Base-by-base conservation (phyloP, 2,329 filamentous ascomycete species). In the Aplosporella prunicola region DNA sequence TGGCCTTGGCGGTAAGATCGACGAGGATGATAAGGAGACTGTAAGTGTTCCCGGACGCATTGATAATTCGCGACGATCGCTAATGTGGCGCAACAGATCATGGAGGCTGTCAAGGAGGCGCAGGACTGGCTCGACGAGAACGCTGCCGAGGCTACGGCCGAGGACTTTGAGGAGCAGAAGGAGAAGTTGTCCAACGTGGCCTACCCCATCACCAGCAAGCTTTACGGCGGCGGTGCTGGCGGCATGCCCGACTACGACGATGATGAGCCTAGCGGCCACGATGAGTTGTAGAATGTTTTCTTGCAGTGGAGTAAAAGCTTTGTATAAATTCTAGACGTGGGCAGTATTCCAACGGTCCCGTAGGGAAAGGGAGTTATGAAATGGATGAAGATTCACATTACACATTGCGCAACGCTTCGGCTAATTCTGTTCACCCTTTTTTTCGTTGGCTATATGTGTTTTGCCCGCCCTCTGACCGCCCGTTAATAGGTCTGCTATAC, bases 131-230 rank as follows among this genome's bases (percentile, higher is more conserved):
- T 98, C 43, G 88, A 95, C 53, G 86, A 93, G 76, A 93, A 95
- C 68, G 84, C 77, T 49, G 78, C 81, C 49, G 81, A 82, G 35
- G 91, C 91, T 47, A 77, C 72, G 50, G 74, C 86, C 43, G 89
- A 95, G 71, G 91, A 96, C 72, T 95, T 96, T 55, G 88, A 95
- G 67, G 91, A 98, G 78, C 89, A 96, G 74, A 94, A 93, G 75
- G 89, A 98, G 82, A 95, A 95, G 77, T 77, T 98, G 51, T 93
- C 84, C 55, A 82, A 83, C 64, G 84, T 95, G 48, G 91, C 91
- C 38, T 95, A 96, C 72, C 91, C 91, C 51, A 98, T 98, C 69
- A 98, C 91, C 54, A 93, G 85, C 72, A 98, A 98, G 79, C 76
- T 95, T 57, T 95, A 95, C 73, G 69, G 63, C 51, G 78, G 53